Conservation (phyloP, 768 basidiomycete genomes). For the Piloderma croceum region DNA sequence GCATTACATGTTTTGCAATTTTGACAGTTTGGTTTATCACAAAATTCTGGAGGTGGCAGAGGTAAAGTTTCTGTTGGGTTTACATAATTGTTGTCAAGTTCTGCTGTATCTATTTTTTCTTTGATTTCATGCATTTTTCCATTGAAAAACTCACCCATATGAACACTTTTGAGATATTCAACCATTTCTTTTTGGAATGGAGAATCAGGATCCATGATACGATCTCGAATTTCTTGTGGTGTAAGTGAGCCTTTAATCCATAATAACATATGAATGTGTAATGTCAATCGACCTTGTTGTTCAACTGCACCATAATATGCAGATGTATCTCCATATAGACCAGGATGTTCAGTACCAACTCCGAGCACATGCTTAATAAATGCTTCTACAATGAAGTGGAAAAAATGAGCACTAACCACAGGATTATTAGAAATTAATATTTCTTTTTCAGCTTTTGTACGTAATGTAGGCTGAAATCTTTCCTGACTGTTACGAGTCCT, state of each 20-base stretch:
- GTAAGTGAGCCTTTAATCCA: conserved; percentile 16
- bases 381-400: conserved; percentile 24
- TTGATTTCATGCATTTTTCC: too few relatives aligned
- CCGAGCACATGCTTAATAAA: conserved; percentile 29
- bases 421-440: conserved; percentile 21
- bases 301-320: conserved; percentile 38
- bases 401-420: conserved; percentile 26
- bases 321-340: conserved; percentile 23
- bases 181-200: conserved; percentile 6
- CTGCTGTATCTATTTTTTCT: too few relatives aligned
- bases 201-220: conserved; percentile 3
- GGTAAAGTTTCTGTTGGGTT: conserved; percentile 22
- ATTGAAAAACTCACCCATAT: conserved; percentile 11
- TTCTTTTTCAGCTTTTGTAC: too few relatives aligned
- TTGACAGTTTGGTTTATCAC: conserved; percentile 26
- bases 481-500: too few relatives aligned
- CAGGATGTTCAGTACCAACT: conserved; percentile 9
- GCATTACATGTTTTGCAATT: too few relatives aligned
- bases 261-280: conserved; percentile 26
- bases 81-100: too few relatives aligned
- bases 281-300: conserved; percentile 30
- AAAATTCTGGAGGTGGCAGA: conserved; percentile 11
- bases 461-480: conserved; percentile 9
- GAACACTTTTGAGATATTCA: too few relatives aligned
- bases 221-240: too few relatives aligned